These are phyloP conservation scores for Plasmodium reichenowi DNA, from an alignment of 169 alveolate species.

Conservation along the genomic window DNA sequence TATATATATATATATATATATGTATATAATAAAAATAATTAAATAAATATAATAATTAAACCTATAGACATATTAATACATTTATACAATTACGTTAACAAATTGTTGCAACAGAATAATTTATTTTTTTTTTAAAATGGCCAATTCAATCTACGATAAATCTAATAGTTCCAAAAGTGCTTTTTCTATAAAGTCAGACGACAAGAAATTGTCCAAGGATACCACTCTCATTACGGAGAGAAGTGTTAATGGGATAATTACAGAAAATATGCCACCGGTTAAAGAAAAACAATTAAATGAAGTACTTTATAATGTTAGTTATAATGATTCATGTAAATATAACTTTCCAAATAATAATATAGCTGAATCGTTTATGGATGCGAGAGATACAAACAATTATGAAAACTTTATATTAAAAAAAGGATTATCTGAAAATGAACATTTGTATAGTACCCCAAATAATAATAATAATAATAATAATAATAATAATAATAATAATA, in stretches of 20 bases:
- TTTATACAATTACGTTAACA: no score
- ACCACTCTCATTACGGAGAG: not conserved
- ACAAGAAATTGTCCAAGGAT: conserved; percentile 22
- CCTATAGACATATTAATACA: not conserved
- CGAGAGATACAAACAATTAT: conserved; percentile 3
- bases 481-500: not conserved
- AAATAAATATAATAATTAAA: not conserved
- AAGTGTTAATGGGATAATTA: not conserved
- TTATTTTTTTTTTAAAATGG: not conserved
- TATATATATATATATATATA: not conserved
- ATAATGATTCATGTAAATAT: conserved; percentile 3
- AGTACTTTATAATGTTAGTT: conserved; percentile 22
- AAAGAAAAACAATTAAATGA: not conserved
- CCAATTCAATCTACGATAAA: not conserved
- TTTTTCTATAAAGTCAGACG: not conserved
- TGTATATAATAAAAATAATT: not conserved
- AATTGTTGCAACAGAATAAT: no score
- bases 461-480: conserved; percentile 1
- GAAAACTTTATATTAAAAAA: conserved; percentile 3
- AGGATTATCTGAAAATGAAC: not conserved
- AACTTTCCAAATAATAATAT: not conserved
- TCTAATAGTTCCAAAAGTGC: conserved; percentile 7
- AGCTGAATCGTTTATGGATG: not conserved
- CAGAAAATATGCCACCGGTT: not conserved
- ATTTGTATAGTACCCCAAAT: conserved; percentile 1